Base-by-base conservation (phyloP, 192 early-diverging fungal genomes). In the Rhizophlyctis rosea region DNA sequence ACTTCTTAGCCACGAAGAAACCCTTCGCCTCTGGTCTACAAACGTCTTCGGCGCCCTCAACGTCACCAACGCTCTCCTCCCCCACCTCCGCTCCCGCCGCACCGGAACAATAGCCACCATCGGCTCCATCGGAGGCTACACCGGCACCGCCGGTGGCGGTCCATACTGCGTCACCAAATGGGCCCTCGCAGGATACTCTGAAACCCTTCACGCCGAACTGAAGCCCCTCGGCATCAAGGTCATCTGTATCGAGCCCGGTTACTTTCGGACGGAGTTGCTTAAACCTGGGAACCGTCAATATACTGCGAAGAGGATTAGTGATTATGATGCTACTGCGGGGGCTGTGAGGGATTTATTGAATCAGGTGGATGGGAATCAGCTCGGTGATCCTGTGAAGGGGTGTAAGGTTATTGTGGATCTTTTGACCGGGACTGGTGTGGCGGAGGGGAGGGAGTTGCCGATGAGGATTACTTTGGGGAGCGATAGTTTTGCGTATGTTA, bases 11-110 rank as follows among this genome's bases (percentile, higher is more conserved):
- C 51, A 7, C 51, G 24, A 7, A 1, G 80, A 72, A 11, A 82
- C 87, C 58, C 81, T 91, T 52, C 72, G 81, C n/a, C 86, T 91
- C 74, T 71, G 94, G 39, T 87, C 89, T 54, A 93, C 91, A 53
- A 96, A 96, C 69, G 81, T 96, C 59, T 92, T 92, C 69, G 92
- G 92, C 0, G 70, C 92, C 1, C 54, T 94, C 16, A 88, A 87
- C 61, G 81, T 87, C 1, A 88, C 87, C 4, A 83, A 89, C 32
- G 89, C 89, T 2, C 76, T 94, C 3, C 61, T 96, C 4, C 87
- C 84, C 3, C 70, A 79, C 5, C 93, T 96, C 91, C 86, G 82
- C 50, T 57, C 55, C n/a, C 69, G 87, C 7, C 69, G 79, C 29
- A 47, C 62, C 1, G 93, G 92, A 2, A 84, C 89, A 51, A 77